A percentile compares a stretch with the other conserved stretches of the same genome.
Conservation (phyloP, 768 basidiomycete genomes). For the Dacryopinax spathularia region DNA sequence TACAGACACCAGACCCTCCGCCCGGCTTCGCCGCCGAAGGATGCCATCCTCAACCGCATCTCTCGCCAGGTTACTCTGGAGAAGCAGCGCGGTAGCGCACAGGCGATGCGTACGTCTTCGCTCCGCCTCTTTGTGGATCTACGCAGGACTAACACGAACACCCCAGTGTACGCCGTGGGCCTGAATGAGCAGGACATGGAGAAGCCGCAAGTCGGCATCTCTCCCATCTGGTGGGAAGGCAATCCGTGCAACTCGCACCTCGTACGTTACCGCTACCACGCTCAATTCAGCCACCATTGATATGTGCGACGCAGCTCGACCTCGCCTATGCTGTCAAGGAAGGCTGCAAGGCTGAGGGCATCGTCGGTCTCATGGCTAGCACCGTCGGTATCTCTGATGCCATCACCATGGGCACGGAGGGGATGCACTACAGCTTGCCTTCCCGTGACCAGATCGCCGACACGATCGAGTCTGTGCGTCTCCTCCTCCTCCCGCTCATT, state of each 20-base stretch:
- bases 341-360: conserved; percentile 64
- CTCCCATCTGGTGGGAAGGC: conserved; percentile 89
- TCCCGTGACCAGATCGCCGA: conserved; percentile 83
- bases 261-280: conserved; percentile 28
- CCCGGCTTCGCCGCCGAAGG: background rate
- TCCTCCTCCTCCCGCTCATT: background rate
- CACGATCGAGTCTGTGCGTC: conserved; percentile 62
- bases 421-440: conserved; percentile 53
- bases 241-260: conserved; percentile 80
- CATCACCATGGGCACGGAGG: conserved; percentile 81
- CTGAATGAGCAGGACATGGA: conserved; percentile 66
- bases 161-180: conserved; percentile 61
- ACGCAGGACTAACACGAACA: background rate
- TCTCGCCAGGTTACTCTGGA: background rate
- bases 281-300: conserved; percentile 3
- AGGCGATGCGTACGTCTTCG: conserved; percentile 63
- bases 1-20: background rate
- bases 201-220: conserved; percentile 81
- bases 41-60: background rate
- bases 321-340: conserved; percentile 67
- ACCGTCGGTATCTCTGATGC: conserved; percentile 79
- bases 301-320: conserved; percentile 40
- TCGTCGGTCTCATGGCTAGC: conserved; percentile 72
- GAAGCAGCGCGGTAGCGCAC: conserved; percentile 55
- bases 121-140: background rate